These are phyloP conservation scores for Solanum piurae DNA, from an alignment of 257 asterid species.

Conservation along the genomic window DNA sequence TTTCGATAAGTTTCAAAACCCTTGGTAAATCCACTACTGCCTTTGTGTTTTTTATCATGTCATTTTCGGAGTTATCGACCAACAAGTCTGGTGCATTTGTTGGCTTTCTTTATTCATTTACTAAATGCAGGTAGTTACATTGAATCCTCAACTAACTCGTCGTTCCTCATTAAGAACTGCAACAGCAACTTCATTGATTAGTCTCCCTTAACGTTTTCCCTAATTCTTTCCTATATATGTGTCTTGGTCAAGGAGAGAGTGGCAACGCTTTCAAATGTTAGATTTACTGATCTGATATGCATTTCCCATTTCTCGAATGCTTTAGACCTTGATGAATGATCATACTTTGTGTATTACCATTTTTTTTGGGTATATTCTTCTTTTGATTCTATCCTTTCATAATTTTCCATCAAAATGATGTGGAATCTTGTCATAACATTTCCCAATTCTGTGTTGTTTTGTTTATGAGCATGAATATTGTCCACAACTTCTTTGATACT, in stretches of 20 bases:
- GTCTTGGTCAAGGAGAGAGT: neutral
- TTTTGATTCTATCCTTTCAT: neutral
- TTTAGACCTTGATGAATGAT: neutral
- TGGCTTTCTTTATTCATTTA: neutral
- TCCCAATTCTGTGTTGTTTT: neutral
- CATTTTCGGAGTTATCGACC: neutral
- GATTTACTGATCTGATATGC: neutral
- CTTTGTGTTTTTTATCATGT: neutral
- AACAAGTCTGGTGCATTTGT: neutral
- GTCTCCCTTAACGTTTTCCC: neutral
- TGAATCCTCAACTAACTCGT: neutral
- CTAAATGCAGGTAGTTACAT: neutral
- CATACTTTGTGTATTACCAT: neutral
- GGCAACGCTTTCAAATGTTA: neutral
- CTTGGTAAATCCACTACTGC: neutral
- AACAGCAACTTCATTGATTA: neutral
- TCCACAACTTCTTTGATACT: neutral
- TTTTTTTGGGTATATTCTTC: neutral
- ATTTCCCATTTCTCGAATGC: neutral
- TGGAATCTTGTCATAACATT: neutral
- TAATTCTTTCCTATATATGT: neutral
- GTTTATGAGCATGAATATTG: neutral
- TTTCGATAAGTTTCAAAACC: neutral
- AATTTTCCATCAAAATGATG: neutral
- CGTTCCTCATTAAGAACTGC: neutral